Evolutionary conservation across 768 basidiomycete species (phyloP), one percentile per base, ranked within the genome.

Genomic region (Suillus clintonianus): DNA sequence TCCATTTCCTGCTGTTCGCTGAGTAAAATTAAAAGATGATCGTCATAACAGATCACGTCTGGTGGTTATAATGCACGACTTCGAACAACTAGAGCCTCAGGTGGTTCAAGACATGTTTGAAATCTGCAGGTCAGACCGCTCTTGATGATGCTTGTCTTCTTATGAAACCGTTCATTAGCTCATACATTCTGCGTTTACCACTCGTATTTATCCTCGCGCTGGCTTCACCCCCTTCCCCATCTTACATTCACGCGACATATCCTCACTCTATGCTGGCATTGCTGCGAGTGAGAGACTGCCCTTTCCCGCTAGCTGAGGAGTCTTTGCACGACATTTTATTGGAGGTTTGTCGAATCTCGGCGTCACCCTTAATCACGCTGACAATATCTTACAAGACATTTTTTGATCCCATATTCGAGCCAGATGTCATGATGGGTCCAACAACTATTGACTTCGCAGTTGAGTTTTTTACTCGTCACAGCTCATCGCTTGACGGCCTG

Each of bases 21-120:
- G 17, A 64, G 39, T 42, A 14, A n/a, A 24, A 58, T 58, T 53
- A 30, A 37, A 24, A 41, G 47, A 64, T 57, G 53, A 56, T 45
- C 60, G 69, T 64, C 64, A 70, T 13, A 19, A 65, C 1, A 64
- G 67, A 5, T 73, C 69, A 13, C 82, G 80, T 42, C 80, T 93
- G 4, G 80, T 88, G 27, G 78, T 90, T 10, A 69, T 92, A 14
- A 69, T 93, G 24, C 89, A 91, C 62, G 88, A 90, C 62, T 91
- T 94, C 66, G 91, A 93, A 69, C 85, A 87, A 69, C 85, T 90
- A 56, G 89, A 91, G 61, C 75, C 84, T 0, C 60, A 66, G 2
- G 81, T 92, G 3, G 72, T 93, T 55, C 85, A 89, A 68, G 90
- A 93, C 68, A 69, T 92, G 19, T 85, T 92, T 47, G 82, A 89